Base-by-base conservation (phyloP, 106 monocot genomes). In the Chionographis japonica region DNA sequence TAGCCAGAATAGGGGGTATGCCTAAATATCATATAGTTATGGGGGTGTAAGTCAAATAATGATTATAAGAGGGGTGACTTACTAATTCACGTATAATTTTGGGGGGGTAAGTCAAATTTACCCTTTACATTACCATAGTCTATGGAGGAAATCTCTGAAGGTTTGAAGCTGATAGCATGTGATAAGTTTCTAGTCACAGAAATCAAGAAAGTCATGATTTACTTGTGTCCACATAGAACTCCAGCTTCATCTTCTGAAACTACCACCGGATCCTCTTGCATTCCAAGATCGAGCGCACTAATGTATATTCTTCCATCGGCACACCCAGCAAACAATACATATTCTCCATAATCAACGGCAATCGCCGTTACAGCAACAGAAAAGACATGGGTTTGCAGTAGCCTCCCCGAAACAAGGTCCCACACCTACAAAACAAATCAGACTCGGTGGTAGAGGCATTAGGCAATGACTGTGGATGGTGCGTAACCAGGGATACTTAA, bases 231-330 rank as follows among this genome's bases (percentile, higher is more conserved):
- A 16, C 13, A 37, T 52, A 71, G 37, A 18, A 58, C 41, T 71
- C 42, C 59, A 19, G 58, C 58, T 65, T 71, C 55, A 65, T 71
- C 71, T 17, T 66, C 68, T 55, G 76, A 49, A 56, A 69, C 16
- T 3, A 54, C 55, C 27, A 16, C 38, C 62, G 37, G 56, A 55
- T 62, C 19, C 37, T 76, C 68, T 36, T 54, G 41, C 17, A 76
- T 20, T 15, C 62, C 68, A 62, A 76, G 18, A 56, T 62, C 12
- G 2, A 77, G 64, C 18, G 12, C 49, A 58, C 18, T 71, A 0
- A 65, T 40, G 52, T 51, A 41, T 39, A 77, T 71, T 49, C 46
- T 58, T 46, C 77, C 77, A 71, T 77, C 77, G 39, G 58, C 58
- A 8, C 70, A 9, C 5, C 77, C 77, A 65, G 70, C 56, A 58